phyloP scores from a whole-genome alignment of 495 filamentous ascomycete genomes.

The Entonaema liquescens region DNA sequence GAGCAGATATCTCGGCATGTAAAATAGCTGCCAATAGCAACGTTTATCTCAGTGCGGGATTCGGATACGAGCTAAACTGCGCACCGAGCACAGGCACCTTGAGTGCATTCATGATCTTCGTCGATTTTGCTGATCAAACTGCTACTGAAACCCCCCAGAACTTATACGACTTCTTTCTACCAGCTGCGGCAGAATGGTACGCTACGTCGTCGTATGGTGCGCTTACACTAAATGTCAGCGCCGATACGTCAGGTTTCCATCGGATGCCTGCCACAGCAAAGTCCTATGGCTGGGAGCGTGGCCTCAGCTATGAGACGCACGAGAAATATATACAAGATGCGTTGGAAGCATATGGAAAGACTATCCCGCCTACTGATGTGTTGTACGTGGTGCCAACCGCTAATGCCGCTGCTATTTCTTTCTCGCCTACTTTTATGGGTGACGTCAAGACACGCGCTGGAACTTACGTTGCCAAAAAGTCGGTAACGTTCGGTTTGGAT shows the following conservation, averaged over 20 bases:
- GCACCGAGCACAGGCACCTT: slow-evolving; percentile 45
- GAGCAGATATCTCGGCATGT: slow-evolving; percentile 39
- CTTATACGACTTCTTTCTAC: slow-evolving; percentile 45
- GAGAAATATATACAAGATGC: slow-evolving; percentile 46
- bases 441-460: slow-evolving; percentile 41
- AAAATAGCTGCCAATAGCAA: slow-evolving; percentile 33
- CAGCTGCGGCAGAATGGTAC: slow-evolving; percentile 46
- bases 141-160: slow-evolving; percentile 40
- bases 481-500: slow-evolving; percentile 44
- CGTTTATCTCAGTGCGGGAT: slow-evolving; percentile 42
- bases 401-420: slow-evolving; percentile 38
- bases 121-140: slow-evolving; percentile 42
- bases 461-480: slow-evolving; percentile 37
- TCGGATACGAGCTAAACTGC: slow-evolving; percentile 43
- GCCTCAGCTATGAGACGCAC: slow-evolving; percentile 39
- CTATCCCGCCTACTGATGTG: slow-evolving; percentile 39
- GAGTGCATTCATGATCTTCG: slow-evolving; percentile 48
- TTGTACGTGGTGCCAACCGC: slow-evolving; percentile 46
- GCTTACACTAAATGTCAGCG: slow-evolving; percentile 36
- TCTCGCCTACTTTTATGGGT: slow-evolving; percentile 44
- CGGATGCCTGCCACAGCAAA: slow-evolving; percentile 40
- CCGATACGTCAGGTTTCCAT: slow-evolving; percentile 46
- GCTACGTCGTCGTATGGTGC: slow-evolving; percentile 42
- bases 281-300: slow-evolving; percentile 42
- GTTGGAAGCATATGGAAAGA: slow-evolving; percentile 35